Evolutionary conservation across 345 rosid genomes (phyloP).

Genomic region (Eucalyptus rudis): DNA sequence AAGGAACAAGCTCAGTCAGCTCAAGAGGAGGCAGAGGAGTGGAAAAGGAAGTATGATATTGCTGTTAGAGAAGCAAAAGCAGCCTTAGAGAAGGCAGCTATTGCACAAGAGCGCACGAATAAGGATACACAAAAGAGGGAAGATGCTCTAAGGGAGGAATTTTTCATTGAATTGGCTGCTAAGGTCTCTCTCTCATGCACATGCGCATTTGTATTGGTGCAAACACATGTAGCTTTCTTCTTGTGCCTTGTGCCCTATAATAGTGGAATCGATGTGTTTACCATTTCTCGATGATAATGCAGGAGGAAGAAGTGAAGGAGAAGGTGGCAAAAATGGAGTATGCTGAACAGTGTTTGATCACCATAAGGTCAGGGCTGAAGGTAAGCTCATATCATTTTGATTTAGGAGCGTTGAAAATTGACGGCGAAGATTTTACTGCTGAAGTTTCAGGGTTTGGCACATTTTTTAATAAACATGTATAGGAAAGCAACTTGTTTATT

Average conservation of each 20-base stretch:
- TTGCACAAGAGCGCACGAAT: slow-evolving; percentile 61
- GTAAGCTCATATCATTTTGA: slow-evolving; percentile 18
- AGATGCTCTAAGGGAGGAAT: slow-evolving; percentile 80
- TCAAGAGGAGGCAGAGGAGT: slow-evolving; percentile 87
- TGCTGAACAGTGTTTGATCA: slow-evolving; percentile 74
- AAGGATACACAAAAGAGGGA: slow-evolving; percentile 83
- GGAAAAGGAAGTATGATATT: slow-evolving; percentile 86
- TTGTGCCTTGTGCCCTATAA: background rate
- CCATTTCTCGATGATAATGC: slow-evolving; percentile 7
- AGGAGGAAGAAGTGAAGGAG: slow-evolving; percentile 80
- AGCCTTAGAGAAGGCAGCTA: slow-evolving; percentile 90
- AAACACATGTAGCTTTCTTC: background rate
- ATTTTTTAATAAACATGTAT: background rate
- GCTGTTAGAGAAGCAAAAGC: slow-evolving; percentile 85
- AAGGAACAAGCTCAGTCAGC: slow-evolving; percentile 78
- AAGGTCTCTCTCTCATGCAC: slow-evolving; percentile 35
- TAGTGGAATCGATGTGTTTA: background rate
- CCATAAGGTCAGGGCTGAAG: slow-evolving; percentile 75
- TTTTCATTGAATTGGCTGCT: slow-evolving; percentile 32
- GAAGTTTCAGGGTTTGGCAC: background rate
- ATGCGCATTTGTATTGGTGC: background rate
- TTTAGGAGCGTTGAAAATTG: background rate
- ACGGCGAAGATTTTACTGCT: background rate
- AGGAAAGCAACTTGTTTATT: background rate
- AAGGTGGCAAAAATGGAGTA: slow-evolving; percentile 56